phyloP scores from a whole-genome alignment of 75 land plant species.

The Pinus taeda region DNA sequence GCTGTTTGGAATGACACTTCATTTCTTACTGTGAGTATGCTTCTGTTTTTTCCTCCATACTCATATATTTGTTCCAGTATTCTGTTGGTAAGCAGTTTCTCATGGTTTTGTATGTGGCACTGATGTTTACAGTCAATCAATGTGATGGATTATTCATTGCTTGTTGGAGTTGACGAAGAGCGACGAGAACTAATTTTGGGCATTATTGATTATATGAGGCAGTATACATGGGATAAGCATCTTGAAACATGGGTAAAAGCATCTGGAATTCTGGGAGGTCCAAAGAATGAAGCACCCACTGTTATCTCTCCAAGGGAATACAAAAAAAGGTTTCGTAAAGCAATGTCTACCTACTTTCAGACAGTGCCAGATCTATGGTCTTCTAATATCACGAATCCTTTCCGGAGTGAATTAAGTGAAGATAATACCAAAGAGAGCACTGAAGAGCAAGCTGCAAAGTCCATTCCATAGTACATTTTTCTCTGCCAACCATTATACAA shows the following conservation, averaged over 20 bases:
- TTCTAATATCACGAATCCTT: conserved; percentile 23
- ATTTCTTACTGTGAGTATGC: conserved; percentile 80
- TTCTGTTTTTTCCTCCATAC: background rate
- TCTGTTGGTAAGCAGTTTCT: background rate
- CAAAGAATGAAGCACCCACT: conserved; percentile 75
- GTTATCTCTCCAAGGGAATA: conserved; percentile 90
- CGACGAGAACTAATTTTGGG: conserved; percentile 80
- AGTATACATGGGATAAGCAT: conserved; percentile 92
- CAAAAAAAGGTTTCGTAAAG: conserved; percentile 93
- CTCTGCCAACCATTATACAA: too few relatives aligned
- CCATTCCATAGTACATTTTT: background rate
- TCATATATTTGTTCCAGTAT: background rate
- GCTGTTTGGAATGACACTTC: conserved; percentile 96
- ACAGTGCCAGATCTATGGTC: conserved; percentile 87
- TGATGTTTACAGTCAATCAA: conserved; percentile 65
- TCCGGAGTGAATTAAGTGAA: background rate
- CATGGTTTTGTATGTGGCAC: conserved; percentile 3
- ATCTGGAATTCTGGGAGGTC: conserved; percentile 78
- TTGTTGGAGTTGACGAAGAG: conserved; percentile 85
- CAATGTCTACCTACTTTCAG: conserved; percentile 75
- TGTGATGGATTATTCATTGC: conserved; percentile 98
- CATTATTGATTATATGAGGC: conserved; percentile 83
- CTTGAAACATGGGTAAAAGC: conserved; percentile 99
- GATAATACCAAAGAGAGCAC: background rate
- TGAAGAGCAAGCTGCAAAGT: background rate